Evolutionary conservation across 768 basidiomycete genomes (phyloP).

Genomic region (Mycena crocata): DNA sequence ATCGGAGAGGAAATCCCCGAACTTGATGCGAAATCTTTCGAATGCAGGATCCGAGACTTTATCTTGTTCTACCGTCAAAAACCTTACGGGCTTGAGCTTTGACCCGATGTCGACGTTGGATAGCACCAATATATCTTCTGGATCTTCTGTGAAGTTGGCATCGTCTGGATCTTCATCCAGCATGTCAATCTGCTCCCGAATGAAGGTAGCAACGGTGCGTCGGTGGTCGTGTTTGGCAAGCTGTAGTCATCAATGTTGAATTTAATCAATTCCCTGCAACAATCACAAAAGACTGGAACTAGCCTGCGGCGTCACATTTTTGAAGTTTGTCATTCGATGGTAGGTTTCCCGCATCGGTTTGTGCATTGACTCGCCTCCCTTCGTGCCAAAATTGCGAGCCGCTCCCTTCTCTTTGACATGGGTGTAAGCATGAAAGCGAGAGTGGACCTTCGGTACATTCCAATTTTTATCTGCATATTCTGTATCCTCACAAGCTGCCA

Average conservation of each 20-base stretch:
- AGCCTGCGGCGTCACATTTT: conserved; percentile 33
- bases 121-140: background rate
- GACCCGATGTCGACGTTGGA: conserved; percentile 6
- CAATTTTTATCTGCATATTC: conserved; percentile 25
- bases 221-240: background rate
- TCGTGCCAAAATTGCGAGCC: conserved; percentile 33
- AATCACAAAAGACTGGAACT: too few species aligned
- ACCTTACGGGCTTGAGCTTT: background rate
- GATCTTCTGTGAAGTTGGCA: background rate
- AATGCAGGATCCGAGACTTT: background rate
- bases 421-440: conserved; percentile 17
- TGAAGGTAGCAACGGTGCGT: background rate
- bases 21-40: background rate
- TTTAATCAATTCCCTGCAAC: too few species aligned
- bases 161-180: background rate
- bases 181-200: background rate
- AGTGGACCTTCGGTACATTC: conserved; percentile 34
- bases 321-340: conserved; percentile 29
- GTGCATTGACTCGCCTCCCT: conserved; percentile 35
- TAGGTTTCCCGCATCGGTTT: conserved; percentile 33
- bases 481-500: background rate
- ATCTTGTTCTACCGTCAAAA: background rate
- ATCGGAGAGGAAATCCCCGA: conserved; percentile 1
- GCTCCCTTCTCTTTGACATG: conserved; percentile 36
- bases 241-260: too few species aligned